Base-by-base conservation (phyloP, 805 yeast species). In the Starmera quercuum region DNA sequence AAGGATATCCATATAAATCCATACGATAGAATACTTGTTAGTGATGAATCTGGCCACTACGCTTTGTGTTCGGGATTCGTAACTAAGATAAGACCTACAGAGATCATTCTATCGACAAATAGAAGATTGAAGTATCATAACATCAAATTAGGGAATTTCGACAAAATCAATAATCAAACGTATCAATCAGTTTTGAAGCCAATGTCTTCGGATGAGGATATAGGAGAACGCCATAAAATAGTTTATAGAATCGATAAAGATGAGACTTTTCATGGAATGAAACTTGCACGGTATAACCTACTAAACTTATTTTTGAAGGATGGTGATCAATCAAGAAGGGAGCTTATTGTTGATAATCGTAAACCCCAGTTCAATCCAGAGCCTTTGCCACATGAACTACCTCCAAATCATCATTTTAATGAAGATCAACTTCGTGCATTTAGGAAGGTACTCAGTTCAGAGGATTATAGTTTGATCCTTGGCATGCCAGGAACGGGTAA, bases 401-500 rank as follows among this genome's bases (percentile, higher is more conserved):
- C 36, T 4, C 14, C 25, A 5, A 34, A 39, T 6, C 35, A 48
- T 11, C 34, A 48, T 0, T 75, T 84, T 45, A 92, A 92, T 47
- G 48, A 53, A 0, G 95, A 86, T 47, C 98, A 92, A 51, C 39
- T 62, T 5, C 45, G 36, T 3, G 97, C 97, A 0, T 66, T 92
- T 25, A 69, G 75, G 12, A 72, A 66, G 38, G 84, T 78, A 0
- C 51, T 86, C 31, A 55, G 67, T 12, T 70, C 92, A 0, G 53
- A 76, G 34, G 95, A 88, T 51, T 92, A 84, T 51, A 66, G 88
- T 4, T 63, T 92, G 46, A 72, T 92, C 14, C 60, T 90, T 39
- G 98, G 98, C 0, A 92, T 92, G 98, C 98, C 98, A 0, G 98
- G 98, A 4, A 92, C 97, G 0, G 98, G 96, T 8, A 86, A 86